phyloP scores from a whole-genome alignment of 1,284 basidiomycete genomes.

The Entoloma clypeatum region DNA sequence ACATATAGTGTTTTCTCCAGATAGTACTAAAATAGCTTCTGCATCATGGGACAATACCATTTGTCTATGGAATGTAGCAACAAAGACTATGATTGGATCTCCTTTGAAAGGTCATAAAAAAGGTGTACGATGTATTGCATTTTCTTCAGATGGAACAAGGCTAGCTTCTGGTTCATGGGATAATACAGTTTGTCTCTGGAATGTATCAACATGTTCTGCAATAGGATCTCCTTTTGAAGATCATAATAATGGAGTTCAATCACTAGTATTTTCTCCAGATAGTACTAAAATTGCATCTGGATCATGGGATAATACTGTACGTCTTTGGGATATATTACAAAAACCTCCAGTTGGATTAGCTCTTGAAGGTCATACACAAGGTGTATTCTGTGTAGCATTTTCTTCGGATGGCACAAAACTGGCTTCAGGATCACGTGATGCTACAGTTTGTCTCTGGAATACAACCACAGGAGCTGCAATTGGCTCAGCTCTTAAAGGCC shows the following conservation, averaged over 20 bases:
- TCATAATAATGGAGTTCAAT: neutral
- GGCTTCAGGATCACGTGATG: neutral
- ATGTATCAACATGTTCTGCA: neutral
- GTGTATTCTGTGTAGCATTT: neutral
- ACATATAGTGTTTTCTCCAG: no score
- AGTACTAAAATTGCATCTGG: neutral
- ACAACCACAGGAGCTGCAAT: neutral
- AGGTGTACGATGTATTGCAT: neutral
- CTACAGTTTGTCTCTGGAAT: conserved; percentile 4
- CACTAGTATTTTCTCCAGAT: neutral
- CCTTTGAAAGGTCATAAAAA: neutral
- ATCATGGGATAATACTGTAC: neutral
- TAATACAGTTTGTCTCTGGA: conserved; percentile 2
- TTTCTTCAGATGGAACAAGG: neutral
- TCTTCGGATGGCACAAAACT: neutral
- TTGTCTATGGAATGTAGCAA: conserved; percentile 7
- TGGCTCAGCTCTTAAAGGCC: neutral
- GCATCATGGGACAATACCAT: conserved; percentile 5
- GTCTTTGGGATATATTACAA: conserved; percentile 6
- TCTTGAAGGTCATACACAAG: neutral
- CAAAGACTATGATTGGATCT: neutral
- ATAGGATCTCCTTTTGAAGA: neutral
- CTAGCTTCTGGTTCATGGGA: neutral
- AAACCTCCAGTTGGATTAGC: neutral
- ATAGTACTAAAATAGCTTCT: no score